A percentile compares a stretch with the other conserved stretches of the same genome.
Evolutionary conservation across 2,329 filamentous ascomycete genomes (phyloP).

Genomic region (Ceratocystis destructans): DNA sequence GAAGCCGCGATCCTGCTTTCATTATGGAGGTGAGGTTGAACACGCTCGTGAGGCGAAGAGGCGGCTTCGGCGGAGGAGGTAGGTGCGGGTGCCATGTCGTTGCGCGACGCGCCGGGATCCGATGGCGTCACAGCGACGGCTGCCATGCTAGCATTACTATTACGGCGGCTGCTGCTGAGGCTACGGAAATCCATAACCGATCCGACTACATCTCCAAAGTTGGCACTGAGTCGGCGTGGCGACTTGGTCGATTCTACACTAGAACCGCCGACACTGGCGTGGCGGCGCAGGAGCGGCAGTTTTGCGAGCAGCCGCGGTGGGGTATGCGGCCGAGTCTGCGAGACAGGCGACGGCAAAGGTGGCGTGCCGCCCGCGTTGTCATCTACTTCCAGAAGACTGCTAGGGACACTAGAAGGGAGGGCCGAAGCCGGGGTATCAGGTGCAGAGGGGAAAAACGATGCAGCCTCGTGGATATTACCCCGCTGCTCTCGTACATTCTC

Average conservation of each 20-base stretch:
- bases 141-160: slow-evolving; percentile 15
- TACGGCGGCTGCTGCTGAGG: slow-evolving; percentile 20
- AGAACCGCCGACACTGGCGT: neutral
- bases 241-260: neutral
- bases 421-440: neutral
- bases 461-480: neutral
- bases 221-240: slow-evolving; percentile 8
- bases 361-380: neutral
- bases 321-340: neutral
- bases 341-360: neutral
- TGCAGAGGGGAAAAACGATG: neutral
- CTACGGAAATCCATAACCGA: slow-evolving; percentile 1
- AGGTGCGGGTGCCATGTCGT: slow-evolving; percentile 7
- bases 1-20: slow-evolving; percentile 12
- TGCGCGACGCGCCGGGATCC: slow-evolving; percentile 3
- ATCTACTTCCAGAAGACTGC: neutral
- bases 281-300: slow-evolving; percentile 8
- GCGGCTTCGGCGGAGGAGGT: slow-evolving; percentile 13
- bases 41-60: slow-evolving; percentile 14
- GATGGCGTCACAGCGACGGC: neutral
- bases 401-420: neutral
- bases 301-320: slow-evolving; percentile 9
- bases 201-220: slow-evolving; percentile 1
- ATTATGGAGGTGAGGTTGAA: slow-evolving; percentile 18
- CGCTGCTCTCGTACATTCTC: slow-evolving; percentile 1